These are phyloP conservation scores for Excoecaria agallocha DNA, from an alignment of 345 rosid genomes.

Conservation along the genomic window DNA sequence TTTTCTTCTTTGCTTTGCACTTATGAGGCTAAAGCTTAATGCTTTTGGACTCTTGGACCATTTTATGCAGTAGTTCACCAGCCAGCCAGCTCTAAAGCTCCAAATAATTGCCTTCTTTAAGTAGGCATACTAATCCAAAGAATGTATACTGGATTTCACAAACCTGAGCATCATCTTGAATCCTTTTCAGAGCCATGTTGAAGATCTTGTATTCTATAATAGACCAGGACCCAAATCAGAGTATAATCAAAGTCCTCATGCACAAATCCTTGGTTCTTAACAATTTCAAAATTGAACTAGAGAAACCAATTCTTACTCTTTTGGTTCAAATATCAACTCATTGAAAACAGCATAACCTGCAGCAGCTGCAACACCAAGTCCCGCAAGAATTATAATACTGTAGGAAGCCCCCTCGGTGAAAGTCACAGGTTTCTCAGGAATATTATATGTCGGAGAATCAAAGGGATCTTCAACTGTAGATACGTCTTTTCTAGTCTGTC, in stretches of 20 bases:
- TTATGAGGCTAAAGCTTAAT: neutral
- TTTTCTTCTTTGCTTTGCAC: no score
- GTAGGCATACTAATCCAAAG: neutral
- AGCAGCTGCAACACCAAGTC: slow-evolving; percentile 90
- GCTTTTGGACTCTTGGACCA: neutral
- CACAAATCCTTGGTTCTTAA: neutral
- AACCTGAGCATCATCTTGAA: slow-evolving; percentile 94
- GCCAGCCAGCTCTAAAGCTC: slow-evolving; percentile 7
- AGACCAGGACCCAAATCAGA: slow-evolving; percentile 20
- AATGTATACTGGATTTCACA: slow-evolving; percentile 17
- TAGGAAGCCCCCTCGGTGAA: slow-evolving; percentile 95
- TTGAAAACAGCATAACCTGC: slow-evolving; percentile 86
- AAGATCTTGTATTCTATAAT: slow-evolving; percentile 75
- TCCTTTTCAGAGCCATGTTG: slow-evolving; percentile 79
- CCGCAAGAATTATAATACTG: slow-evolving; percentile 78
- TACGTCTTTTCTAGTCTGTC: slow-evolving; percentile 72
- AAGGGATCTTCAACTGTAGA: slow-evolving; percentile 96
- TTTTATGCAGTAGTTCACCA: neutral
- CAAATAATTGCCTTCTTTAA: neutral
- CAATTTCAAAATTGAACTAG: slow-evolving; percentile 3
- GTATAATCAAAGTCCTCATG: neutral
- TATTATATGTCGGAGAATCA: slow-evolving; percentile 87
- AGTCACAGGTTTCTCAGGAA: slow-evolving; percentile 92
- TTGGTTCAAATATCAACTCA: slow-evolving; percentile 92
- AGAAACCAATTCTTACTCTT: slow-evolving; percentile 56